Evolutionary conservation across 148 eudicot species (phyloP).

Genomic region (Simmondsia chinensis): DNA sequence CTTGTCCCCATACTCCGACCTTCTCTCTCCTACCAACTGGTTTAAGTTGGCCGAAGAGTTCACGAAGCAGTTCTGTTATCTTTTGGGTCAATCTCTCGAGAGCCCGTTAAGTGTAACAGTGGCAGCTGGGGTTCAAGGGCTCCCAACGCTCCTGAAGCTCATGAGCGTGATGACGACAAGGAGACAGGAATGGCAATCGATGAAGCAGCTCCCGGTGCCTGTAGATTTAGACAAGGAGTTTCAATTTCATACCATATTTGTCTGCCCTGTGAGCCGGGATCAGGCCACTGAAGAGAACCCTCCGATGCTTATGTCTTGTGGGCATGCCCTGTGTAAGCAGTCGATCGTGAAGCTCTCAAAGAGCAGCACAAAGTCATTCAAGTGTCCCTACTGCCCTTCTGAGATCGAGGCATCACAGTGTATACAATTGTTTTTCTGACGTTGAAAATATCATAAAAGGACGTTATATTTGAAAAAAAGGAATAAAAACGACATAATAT

Average conservation of each 20-base stretch:
- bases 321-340: slow-evolving; percentile 49
- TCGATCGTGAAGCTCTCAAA: slow-evolving; percentile 38
- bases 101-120: slow-evolving; percentile 36
- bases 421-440: slow-evolving; percentile 34
- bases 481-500: no score
- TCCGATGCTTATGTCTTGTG: slow-evolving; percentile 56
- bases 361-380: slow-evolving; percentile 29
- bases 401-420: slow-evolving; percentile 34
- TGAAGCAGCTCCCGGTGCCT: slow-evolving; percentile 47
- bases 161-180: slow-evolving; percentile 32
- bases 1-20: slow-evolving; percentile 34
- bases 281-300: slow-evolving; percentile 47
- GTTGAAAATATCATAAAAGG: no score
- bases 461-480: no score
- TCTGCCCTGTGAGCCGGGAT: slow-evolving; percentile 51
- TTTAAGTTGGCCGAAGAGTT: slow-evolving; percentile 32
- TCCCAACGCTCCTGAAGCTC: slow-evolving; percentile 45
- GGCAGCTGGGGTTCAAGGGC: slow-evolving; percentile 43
- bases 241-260: slow-evolving; percentile 52
- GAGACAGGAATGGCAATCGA: slow-evolving; percentile 39
- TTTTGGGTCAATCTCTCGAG: slow-evolving; percentile 33
- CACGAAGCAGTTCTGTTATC: slow-evolving; percentile 24
- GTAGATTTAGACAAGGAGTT: slow-evolving; percentile 40
- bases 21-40: slow-evolving; percentile 26
- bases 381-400: slow-evolving; percentile 48